phyloP scores from a whole-genome alignment of 192 early-diverging fungal species.

The Helicostylum pulchrum region DNA sequence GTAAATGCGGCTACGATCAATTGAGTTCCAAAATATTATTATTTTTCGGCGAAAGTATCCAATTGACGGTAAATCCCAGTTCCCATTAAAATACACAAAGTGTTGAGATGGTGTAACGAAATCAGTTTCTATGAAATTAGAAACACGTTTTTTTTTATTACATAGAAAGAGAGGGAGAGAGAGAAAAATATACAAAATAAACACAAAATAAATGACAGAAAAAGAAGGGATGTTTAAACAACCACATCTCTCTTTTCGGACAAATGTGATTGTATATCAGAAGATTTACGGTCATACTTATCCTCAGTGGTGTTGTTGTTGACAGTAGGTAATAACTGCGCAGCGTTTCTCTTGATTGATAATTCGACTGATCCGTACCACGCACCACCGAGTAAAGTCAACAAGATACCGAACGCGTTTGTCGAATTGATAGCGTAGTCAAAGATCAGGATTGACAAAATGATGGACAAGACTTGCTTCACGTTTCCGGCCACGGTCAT shows the following conservation, averaged over 20 bases:
- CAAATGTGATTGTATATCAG: background rate
- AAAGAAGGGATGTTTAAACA: background rate
- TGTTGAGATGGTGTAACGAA: no score
- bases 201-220: background rate
- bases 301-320: no score
- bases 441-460: constrained; percentile 58
- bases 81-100: no score
- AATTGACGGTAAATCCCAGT: no score
- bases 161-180: no score
- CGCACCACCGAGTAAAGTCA: constrained; percentile 58
- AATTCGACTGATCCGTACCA: constrained; percentile 48
- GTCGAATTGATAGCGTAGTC: constrained; percentile 55
- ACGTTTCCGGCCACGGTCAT: constrained; percentile 70
- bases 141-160: no score
- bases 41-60: no score
- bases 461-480: constrained; percentile 72
- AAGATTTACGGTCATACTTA: background rate
- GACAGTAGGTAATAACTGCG: no score
- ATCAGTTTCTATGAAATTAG: no score
- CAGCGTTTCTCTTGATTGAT: background rate
- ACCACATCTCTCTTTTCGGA: background rate
- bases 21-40: no score
- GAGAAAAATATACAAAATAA: no score
- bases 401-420: constrained; percentile 58
- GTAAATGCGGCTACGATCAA: no score